A percentile compares a stretch with the other conserved stretches of the same genome.
Conservation (phyloP, 139 green algal genomes). For the Coelastrella sp. region DNA sequence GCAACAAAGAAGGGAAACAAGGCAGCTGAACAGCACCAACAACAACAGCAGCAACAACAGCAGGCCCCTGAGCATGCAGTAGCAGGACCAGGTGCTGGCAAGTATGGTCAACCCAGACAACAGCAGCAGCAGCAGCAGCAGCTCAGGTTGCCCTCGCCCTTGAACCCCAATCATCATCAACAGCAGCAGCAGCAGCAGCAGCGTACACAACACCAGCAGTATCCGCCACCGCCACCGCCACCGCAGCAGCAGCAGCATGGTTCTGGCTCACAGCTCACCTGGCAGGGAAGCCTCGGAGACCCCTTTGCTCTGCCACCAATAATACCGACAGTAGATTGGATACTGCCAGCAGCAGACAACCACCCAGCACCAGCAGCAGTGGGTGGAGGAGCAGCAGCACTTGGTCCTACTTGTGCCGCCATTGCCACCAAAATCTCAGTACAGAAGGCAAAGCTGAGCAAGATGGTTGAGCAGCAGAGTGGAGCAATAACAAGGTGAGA, state of each 20-base stretch:
- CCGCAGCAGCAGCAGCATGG: constrained; percentile 12
- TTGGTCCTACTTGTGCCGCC: neutral
- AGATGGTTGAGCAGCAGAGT: neutral
- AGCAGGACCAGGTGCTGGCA: constrained; percentile 1
- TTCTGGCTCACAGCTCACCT: neutral
- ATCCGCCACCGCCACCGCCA: too few relatives aligned
- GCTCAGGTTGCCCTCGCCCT: neutral
- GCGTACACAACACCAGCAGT: neutral
- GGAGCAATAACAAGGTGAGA: constrained; percentile 10
- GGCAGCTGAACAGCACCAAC: neutral
- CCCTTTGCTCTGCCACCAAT: too few relatives aligned
- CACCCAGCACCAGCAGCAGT: neutral
- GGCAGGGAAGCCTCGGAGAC: neutral
- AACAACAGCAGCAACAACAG: constrained; percentile 6
- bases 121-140: constrained; percentile 1
- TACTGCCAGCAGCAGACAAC: neutral
- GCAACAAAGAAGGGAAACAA: constrained; percentile 5
- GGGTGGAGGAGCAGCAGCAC: neutral
- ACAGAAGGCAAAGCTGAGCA: constrained; percentile 6
- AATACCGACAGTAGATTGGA: neutral
- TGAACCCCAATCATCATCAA: neutral
- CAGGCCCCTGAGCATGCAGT: neutral
- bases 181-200: neutral
- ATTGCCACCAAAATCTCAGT: neutral
- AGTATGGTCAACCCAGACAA: neutral